Evolutionary conservation across 371 early-diverging fungal species (phyloP), one percentile per base, ranked within the genome.

Genomic region (Mucor irregularis): DNA sequence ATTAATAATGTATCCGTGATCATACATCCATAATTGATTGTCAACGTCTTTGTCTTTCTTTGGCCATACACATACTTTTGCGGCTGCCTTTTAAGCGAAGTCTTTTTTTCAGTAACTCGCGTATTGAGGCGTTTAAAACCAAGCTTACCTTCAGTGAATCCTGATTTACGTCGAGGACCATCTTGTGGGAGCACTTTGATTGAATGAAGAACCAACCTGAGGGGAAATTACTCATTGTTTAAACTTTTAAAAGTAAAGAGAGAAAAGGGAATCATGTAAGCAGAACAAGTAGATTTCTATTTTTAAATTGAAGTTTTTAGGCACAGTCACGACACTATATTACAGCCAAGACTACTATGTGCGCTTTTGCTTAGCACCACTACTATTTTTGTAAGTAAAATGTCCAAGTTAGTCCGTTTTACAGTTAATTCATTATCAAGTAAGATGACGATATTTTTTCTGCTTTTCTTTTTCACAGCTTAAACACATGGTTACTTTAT

Each of bases 201-300:
- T 74, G 75, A 38, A 78, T 69, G 52, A 50, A 78, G 45, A 78
- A 78, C 78, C 78, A 78, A 14, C 78, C 78, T 13, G 66, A 35
- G 29, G 78, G 78, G 43, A 78, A 78, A 33, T 56, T 69, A 30
- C 69, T 73, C 73, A 72, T 76, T 31, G 13, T 13, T 1, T 31
- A 11, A 1, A 31, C 13, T 31, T 31, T 31, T 1, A 31, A 3
- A 31, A 31, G 33, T 8, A 31, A 11, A 31, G 33, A n/a, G n/a
- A n/a, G n/a, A n/a, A n/a, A n/a, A n/a, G n/a, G n/a, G n/a, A n/a
- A n/a, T n/a, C n/a, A n/a, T n/a, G n/a, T n/a, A n/a, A n/a, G n/a
- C n/a, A n/a, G n/a, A n/a, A n/a, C n/a, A n/a, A n/a, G n/a, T n/a
- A n/a, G n/a, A n/a, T n/a, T n/a, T n/a, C n/a, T n/a, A n/a, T n/a